Percentiles rank a stretch among this genome's conserved stretches.
Conservation (phyloP, 345 rosid genomes). For the Capsella bursapastoris region DNA sequence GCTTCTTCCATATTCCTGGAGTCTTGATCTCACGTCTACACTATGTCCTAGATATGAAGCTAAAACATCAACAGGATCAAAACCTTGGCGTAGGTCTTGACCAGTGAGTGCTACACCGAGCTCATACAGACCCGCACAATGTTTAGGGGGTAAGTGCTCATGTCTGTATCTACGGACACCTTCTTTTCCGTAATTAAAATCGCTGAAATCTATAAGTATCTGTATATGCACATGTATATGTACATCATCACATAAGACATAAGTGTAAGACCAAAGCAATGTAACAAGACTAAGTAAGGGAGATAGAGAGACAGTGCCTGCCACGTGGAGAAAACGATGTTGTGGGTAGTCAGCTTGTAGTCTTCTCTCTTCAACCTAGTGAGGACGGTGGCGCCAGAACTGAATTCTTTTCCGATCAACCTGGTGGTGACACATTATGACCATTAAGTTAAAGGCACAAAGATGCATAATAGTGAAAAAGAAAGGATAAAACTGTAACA, state of each 20-base stretch:
- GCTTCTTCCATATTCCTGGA: conserved; percentile 77
- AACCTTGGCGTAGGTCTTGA: conserved; percentile 49
- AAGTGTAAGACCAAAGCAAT: neutral
- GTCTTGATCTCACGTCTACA: conserved; percentile 70
- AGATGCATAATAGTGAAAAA: neutral
- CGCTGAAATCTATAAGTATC: conserved; percentile 78
- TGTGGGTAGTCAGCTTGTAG: conserved; percentile 67
- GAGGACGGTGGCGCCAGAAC: conserved; percentile 28
- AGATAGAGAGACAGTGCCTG: conserved; percentile 48
- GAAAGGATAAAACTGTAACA: neutral
- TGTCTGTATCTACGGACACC: conserved; percentile 73
- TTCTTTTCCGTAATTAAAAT: conserved; percentile 58
- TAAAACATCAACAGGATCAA: conserved; percentile 48
- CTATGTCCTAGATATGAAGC: conserved; percentile 79
- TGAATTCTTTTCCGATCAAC: conserved; percentile 17
- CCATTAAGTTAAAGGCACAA: neutral
- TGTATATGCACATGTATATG: conserved; percentile 12
- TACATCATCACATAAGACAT: neutral
- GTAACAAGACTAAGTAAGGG: neutral
- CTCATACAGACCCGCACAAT: conserved; percentile 73
- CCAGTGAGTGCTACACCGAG: conserved; percentile 55
- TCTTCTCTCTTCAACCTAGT: conserved; percentile 65
- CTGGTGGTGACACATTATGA: neutral
- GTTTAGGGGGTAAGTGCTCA: conserved; percentile 61
- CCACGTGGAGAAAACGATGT: conserved; percentile 70